Percentiles rank a stretch among this genome's conserved stretches.
These are phyloP conservation scores for Hippophae rhamnoides DNA, from an alignment of 306 rosid species.

Conservation along the genomic window DNA sequence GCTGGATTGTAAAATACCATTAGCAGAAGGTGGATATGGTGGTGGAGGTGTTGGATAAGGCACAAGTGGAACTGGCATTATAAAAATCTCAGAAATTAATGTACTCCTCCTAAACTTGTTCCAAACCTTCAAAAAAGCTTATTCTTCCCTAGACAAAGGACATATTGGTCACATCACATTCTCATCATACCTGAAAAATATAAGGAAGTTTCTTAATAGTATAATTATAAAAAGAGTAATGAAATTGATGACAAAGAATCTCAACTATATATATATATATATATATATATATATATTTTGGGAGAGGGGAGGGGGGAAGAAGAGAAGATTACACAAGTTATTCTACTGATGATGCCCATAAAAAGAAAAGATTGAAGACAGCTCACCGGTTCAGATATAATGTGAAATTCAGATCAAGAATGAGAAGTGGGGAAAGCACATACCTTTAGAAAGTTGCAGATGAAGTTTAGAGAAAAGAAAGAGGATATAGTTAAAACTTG, in stretches of 20 bases:
- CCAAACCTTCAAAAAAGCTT: slow-evolving; percentile 27
- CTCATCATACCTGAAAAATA: slow-evolving; percentile 34
- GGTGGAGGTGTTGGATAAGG: slow-evolving; percentile 80
- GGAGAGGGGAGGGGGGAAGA: no score
- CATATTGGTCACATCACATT: slow-evolving; percentile 5
- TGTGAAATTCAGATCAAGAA: slow-evolving; percentile 26
- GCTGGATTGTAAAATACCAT: slow-evolving; percentile 42
- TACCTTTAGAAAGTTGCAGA: slow-evolving; percentile 25
- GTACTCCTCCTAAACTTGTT: slow-evolving; percentile 18
- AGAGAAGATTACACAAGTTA: not conserved
- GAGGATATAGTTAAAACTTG: slow-evolving; percentile 19
- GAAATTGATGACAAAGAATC: no score
- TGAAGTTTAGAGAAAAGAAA: slow-evolving; percentile 22
- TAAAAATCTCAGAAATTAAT: slow-evolving; percentile 13
- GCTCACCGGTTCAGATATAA: not conserved
- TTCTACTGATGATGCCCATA: slow-evolving; percentile 13
- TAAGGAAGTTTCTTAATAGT: slow-evolving; percentile 2
- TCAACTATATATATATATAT: no score
- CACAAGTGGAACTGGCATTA: slow-evolving; percentile 99
- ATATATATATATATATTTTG: no score
- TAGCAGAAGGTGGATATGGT: slow-evolving; percentile 63
- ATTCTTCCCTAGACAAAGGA: slow-evolving; percentile 7
- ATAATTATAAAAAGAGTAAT: no score
- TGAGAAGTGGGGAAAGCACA: slow-evolving; percentile 37
- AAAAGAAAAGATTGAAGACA: slow-evolving; percentile 16